Conservation (phyloP, 306 rosid species). For the Ochetophila trinervis region DNA sequence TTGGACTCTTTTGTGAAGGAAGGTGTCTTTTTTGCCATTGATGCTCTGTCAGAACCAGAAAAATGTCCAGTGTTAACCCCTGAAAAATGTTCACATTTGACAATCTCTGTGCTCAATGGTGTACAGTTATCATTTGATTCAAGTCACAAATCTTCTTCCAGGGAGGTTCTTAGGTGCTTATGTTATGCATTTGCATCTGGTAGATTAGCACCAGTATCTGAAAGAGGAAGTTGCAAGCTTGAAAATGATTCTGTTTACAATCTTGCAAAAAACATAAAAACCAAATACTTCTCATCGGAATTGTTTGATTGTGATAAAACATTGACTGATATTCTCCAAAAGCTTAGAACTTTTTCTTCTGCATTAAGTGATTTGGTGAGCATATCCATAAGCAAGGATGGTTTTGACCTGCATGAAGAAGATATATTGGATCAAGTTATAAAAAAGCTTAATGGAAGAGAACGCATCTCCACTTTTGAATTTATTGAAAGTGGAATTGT, state of each 20-base stretch:
- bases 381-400: slow-evolving; percentile 28
- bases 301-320: slow-evolving; percentile 59
- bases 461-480: slow-evolving; percentile 93
- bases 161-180: slow-evolving; percentile 61
- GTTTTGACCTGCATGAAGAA: slow-evolving; percentile 54
- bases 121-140: slow-evolving; percentile 44
- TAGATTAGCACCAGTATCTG: slow-evolving; percentile 41
- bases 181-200: slow-evolving; percentile 74
- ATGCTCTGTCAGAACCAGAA: slow-evolving; percentile 66
- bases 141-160: slow-evolving; percentile 53
- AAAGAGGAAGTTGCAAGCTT: slow-evolving; percentile 69
- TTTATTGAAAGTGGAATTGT: slow-evolving; percentile 90
- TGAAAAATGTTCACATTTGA: slow-evolving; percentile 55
- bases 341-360: slow-evolving; percentile 54
- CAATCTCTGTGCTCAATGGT: slow-evolving; percentile 54
- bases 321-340: slow-evolving; percentile 76
- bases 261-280: slow-evolving; percentile 68
- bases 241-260: slow-evolving; percentile 68
- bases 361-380: slow-evolving; percentile 51
- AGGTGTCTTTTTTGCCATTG: slow-evolving; percentile 87
- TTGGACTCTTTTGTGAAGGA: slow-evolving; percentile 78
- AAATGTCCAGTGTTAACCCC: slow-evolving; percentile 52
- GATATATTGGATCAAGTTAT: slow-evolving; percentile 57
- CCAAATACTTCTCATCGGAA: slow-evolving; percentile 63
- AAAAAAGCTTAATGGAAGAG: slow-evolving; percentile 68